Conservation (phyloP, 305 asterid genomes). For the Euphrasia arctica region DNA sequence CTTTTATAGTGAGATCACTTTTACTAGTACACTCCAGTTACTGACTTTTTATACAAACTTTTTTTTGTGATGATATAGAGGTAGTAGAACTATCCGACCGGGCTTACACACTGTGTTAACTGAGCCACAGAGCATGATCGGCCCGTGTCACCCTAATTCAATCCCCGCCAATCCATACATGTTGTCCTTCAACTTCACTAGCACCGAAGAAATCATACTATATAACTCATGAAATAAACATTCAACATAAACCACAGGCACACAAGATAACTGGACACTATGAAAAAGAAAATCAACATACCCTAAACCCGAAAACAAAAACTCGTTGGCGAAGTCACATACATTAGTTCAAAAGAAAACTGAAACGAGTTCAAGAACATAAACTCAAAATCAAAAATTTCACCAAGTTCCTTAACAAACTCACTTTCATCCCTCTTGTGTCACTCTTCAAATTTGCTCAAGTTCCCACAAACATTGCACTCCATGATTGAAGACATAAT, state of each 20-base stretch:
- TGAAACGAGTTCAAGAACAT: not conserved
- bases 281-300: not conserved
- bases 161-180: not conserved
- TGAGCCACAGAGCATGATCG: not conserved
- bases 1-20: constrained; percentile 10
- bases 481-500: constrained; percentile 59
- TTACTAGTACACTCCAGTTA: not conserved
- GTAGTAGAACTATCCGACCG: too few relatives aligned
- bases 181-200: too few relatives aligned
- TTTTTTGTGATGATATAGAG: not conserved
- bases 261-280: not conserved
- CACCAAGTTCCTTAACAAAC: constrained; percentile 11
- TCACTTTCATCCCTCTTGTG: constrained; percentile 25
- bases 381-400: constrained; percentile 8
- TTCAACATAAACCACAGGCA: not conserved
- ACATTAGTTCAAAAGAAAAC: not conserved
- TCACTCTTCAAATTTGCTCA: constrained; percentile 52
- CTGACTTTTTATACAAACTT: not conserved
- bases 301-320: not conserved
- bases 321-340: not conserved
- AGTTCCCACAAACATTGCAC: constrained; percentile 78
- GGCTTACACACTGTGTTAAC: too few relatives aligned
- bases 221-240: not conserved
- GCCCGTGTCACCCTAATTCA: not conserved
- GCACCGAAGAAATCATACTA: not conserved